A percentile compares a stretch with the other conserved stretches of the same genome.
These are phyloP conservation scores for Omphalea diandra DNA, from an alignment of 441 rosid species.

Conservation along the genomic window DNA sequence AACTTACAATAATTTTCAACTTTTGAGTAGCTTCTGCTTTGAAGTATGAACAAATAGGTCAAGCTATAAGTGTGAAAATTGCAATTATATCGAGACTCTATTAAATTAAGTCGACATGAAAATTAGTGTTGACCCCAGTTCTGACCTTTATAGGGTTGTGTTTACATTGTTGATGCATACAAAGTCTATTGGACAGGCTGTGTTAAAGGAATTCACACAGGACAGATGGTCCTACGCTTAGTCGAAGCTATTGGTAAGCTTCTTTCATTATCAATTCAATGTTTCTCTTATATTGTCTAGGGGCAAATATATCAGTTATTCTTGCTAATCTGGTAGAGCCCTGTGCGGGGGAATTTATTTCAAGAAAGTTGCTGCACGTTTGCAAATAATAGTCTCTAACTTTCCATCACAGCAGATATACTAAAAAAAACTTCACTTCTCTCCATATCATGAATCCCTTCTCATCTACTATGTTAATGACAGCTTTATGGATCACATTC, in stretches of 20 bases:
- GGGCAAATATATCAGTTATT: background rate
- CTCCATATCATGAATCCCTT: background rate
- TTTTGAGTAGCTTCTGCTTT: background rate
- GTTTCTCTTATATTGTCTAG: background rate
- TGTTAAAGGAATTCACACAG: constrained; percentile 72
- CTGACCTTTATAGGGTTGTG: constrained; percentile 54
- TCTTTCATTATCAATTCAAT: background rate
- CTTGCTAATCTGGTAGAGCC: background rate
- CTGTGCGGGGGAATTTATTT: no score
- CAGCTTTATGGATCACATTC: no score
- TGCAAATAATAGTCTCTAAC: background rate
- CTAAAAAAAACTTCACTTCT: background rate
- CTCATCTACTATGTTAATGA: no score
- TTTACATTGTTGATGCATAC: constrained; percentile 76
- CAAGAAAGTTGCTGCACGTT: background rate
- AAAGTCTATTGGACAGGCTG: constrained; percentile 82
- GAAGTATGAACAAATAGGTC: background rate
- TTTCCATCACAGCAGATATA: background rate
- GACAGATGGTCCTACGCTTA: constrained; percentile 80
- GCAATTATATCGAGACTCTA: background rate
- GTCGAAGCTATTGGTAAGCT: constrained; percentile 91
- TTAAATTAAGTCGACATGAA: background rate
- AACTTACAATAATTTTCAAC: background rate
- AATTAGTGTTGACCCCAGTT: background rate
- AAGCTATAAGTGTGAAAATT: constrained; percentile 5